A percentile compares a stretch with the other conserved stretches of the same genome.
These are phyloP conservation scores for Ogataea nonfermentans DNA, from an alignment of 805 yeast species.

Conservation along the genomic window DNA sequence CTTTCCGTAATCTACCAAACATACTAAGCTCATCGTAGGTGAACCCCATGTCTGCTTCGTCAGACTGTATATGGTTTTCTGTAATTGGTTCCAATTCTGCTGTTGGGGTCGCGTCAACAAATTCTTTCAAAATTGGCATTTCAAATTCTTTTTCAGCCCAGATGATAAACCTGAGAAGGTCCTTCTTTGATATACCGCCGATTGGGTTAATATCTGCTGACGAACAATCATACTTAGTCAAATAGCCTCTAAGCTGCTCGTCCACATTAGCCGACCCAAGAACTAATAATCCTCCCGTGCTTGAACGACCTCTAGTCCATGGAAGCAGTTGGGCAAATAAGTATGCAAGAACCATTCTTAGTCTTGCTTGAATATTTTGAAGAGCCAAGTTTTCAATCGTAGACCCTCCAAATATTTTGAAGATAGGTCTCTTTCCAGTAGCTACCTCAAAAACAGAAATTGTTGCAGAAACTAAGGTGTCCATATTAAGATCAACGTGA, in stretches of 20 bases:
- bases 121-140: conserved; percentile 73
- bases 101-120: conserved; percentile 91
- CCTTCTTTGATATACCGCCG: conserved; percentile 97
- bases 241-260: conserved; percentile 91
- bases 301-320: conserved; percentile 77
- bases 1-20: conserved; percentile 88
- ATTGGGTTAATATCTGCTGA: conserved; percentile 97
- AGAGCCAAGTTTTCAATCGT: conserved; percentile 88
- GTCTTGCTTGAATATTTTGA: conserved; percentile 94
- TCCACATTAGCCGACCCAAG: conserved; percentile 97
- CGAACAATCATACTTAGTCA: conserved; percentile 96
- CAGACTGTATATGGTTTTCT: conserved; percentile 87
- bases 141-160: conserved; percentile 72
- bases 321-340: conserved; percentile 93
- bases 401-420: conserved; percentile 91
- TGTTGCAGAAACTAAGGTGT: conserved; percentile 71
- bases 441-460: conserved; percentile 78
- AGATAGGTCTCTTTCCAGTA: conserved; percentile 86
- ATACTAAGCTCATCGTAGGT: conserved; percentile 90
- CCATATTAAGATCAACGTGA: conserved; percentile 93
- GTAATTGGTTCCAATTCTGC: conserved; percentile 98
- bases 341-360: conserved; percentile 92
- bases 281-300: conserved; percentile 79
- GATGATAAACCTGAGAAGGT: conserved; percentile 77
- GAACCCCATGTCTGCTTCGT: conserved; percentile 98